Evolutionary conservation across 2,329 filamentous ascomycete species (phyloP), one percentile per base, ranked within the genome.

Genomic region (Botryotinia convoluta): DNA sequence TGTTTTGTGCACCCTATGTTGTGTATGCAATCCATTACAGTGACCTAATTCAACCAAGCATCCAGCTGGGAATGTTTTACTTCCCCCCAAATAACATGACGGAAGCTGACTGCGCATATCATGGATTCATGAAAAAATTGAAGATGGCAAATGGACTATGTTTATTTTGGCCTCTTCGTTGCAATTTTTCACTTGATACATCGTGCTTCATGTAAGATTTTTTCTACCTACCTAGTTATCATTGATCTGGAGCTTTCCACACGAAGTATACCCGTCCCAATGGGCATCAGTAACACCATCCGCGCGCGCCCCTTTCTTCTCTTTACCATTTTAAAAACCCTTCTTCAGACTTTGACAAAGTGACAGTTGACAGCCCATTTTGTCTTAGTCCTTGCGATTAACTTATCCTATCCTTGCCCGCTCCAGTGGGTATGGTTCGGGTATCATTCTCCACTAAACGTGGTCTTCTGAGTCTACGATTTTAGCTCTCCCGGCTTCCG

Each of bases 371-470:
- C 64, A 63, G 71, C 65, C 59, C 60, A 35, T 70, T 70, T 45
- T 62, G 68, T 73, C 63, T 64, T 69, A 32, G 71, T 62, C 22
- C 20, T 29, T 7, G 12, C 26, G n/a, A 20, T 68, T n/a, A 48
- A 37, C 48, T 37, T 42, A 3, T 2, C 10, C 22, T 42, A 64
- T 42, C 63, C 68, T 59, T 69, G 67, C 44, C 57, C 48, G 62
- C 73, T 72, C 71, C 68, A 75, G 45, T 67, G 54, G 71, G 29
- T 65, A 74, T 76, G 71, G 74, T 54, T 76, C 74, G 72, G 72
- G 75, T 77, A 77, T 73, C 74, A 68, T 68, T 75, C 62, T n/a
- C 74, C 74, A 76, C 54, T 77, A 69, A 71, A 32, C 65, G 63
- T 63, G 68, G 45, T 57, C 60, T 69, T 65, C 59, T 68, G 69